Percentiles rank a stretch among this genome's conserved stretches.
phyloP scores from a whole-genome alignment of 2,329 filamentous ascomycete species.

The Thyridium curvatum region DNA sequence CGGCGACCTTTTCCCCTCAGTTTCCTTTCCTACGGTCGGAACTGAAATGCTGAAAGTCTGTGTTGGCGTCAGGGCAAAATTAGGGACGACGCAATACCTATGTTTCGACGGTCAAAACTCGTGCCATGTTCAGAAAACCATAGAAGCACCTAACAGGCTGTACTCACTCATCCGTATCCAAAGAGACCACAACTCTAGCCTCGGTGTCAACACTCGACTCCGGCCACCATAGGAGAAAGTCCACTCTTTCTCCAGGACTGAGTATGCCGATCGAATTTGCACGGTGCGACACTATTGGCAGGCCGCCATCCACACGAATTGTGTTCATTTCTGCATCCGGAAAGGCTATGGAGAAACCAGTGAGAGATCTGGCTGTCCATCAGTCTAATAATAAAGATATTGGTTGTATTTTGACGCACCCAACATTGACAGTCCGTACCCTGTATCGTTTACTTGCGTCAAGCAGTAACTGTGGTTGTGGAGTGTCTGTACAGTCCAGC shows the following conservation, averaged over 20 bases:
- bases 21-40: not conserved
- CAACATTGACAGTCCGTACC: conserved; percentile 15
- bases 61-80: conserved; percentile 7
- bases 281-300: conserved; percentile 3
- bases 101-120: not conserved
- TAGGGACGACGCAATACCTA: conserved; percentile 7
- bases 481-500: conserved; percentile 30
- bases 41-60: conserved; percentile 4
- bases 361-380: conserved; percentile 7
- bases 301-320: conserved; percentile 15
- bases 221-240: conserved; percentile 12
- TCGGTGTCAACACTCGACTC: not conserved
- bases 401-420: conserved; percentile 9
- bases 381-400: too few species aligned
- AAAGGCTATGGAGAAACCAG: conserved; percentile 11
- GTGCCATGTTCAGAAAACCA: not conserved
- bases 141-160: not conserved
- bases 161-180: conserved; percentile 15
- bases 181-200: conserved; percentile 7
- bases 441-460: conserved; percentile 12
- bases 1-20: not conserved
- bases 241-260: conserved; percentile 14
- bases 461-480: conserved; percentile 7
- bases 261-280: conserved; percentile 11
- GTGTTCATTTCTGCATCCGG: conserved; percentile 9